These are phyloP conservation scores for Malus hybrid DNA, from an alignment of 331 rosid species.

Conservation along the genomic window DNA sequence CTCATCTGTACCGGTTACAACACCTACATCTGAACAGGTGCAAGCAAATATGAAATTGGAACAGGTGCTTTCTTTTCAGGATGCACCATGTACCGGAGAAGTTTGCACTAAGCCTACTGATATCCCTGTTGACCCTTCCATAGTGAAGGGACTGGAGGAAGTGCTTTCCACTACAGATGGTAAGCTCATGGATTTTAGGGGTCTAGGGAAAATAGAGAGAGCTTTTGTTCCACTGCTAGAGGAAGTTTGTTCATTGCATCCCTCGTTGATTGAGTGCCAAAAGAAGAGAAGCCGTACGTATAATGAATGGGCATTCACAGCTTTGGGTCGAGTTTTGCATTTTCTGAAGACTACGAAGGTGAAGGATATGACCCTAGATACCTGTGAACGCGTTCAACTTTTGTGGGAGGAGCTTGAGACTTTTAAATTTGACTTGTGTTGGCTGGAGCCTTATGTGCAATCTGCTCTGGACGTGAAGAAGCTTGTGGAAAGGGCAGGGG, in stretches of 20 bases:
- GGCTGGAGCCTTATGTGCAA: neutral
- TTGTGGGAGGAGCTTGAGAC: constrained; percentile 8
- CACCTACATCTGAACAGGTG: neutral
- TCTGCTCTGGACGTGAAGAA: neutral
- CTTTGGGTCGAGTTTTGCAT: neutral
- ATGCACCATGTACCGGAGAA: neutral
- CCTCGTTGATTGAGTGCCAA: constrained; percentile 3
- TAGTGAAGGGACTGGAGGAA: neutral
- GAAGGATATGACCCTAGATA: neutral
- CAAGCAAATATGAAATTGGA: too few species aligned
- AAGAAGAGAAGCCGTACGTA: neutral
- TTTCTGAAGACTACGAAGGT: neutral
- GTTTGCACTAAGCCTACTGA: neutral
- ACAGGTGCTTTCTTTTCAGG: neutral
- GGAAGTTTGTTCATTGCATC: neutral
- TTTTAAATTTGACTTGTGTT: neutral
- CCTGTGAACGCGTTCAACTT: neutral
- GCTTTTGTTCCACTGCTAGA: neutral
- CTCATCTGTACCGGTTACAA: neutral
- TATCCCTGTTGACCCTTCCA: neutral
- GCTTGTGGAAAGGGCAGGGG: neutral
- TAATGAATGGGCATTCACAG: constrained; percentile 1
- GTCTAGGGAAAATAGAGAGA: neutral
- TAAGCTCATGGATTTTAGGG: neutral
- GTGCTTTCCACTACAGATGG: neutral